Percentiles rank a stretch among this genome's conserved stretches.
phyloP scores from a whole-genome alignment of 148 eudicot species.

The Mesembryanthemum crystallinum region DNA sequence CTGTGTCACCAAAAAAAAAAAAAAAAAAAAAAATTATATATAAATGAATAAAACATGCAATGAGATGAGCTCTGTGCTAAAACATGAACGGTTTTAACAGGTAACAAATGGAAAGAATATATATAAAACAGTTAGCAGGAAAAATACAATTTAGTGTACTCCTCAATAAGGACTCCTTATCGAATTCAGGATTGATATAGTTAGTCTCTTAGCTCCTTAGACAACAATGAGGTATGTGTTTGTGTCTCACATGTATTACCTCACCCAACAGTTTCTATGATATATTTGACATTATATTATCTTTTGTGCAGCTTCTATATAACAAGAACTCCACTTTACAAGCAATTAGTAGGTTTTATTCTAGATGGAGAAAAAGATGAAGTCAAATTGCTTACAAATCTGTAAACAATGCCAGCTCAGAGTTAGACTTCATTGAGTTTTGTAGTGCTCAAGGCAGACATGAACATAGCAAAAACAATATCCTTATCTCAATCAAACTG shows the following conservation, averaged over 20 bases:
- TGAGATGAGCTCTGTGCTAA: not conserved
- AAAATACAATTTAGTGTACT: not conserved
- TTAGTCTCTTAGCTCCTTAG: not conserved
- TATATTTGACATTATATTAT: not conserved
- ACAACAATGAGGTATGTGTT: not conserved
- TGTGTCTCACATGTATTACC: not conserved
- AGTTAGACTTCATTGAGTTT: not conserved
- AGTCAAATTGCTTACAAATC: not conserved
- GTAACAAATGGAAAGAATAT: not conserved
- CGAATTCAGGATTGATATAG: not conserved
- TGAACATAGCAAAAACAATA: not conserved
- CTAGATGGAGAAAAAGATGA: not conserved
- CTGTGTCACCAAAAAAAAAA: conserved; percentile 45
- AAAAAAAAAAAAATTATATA: too few relatives aligned
- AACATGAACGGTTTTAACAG: not conserved
- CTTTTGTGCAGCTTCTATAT: not conserved
- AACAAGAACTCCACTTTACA: not conserved
- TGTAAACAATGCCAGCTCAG: not conserved
- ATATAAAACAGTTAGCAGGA: not conserved
- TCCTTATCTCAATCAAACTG: not conserved
- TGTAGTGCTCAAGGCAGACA: not conserved
- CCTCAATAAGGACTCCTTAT: not conserved
- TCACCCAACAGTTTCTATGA: not conserved
- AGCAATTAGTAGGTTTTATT: not conserved
- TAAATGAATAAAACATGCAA: too few relatives aligned